A percentile compares a stretch with the other conserved stretches of the same genome.
Conservation (phyloP, 2,329 filamentous ascomycete genomes). For the Claviceps humidiphila region DNA sequence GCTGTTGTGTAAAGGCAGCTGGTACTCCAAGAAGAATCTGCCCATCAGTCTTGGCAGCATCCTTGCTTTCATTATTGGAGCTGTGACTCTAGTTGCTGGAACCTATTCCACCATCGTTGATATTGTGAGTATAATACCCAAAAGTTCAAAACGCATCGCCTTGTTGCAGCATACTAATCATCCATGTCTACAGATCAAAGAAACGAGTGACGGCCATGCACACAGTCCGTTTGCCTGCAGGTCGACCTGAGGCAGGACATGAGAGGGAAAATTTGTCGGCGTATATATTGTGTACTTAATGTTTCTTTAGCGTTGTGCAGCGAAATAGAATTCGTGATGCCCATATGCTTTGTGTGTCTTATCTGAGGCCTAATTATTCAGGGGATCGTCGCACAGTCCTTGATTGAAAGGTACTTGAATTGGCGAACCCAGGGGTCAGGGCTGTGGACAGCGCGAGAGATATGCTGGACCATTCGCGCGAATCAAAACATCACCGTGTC, state of each 20-base stretch:
- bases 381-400: background rate
- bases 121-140: slow-evolving; percentile 11
- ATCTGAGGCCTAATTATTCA: background rate
- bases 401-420: no score
- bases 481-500: no score
- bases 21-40: slow-evolving; percentile 15
- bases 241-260: background rate
- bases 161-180: background rate
- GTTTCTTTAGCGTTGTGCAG: background rate
- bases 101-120: slow-evolving; percentile 15
- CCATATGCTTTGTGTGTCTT: background rate
- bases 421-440: no score
- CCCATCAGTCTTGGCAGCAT: slow-evolving; percentile 5
- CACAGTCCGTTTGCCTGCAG: slow-evolving; percentile 11
- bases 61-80: slow-evolving; percentile 13
- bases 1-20: slow-evolving; percentile 17
- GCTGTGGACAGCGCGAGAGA: no score
- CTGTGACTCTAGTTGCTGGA: slow-evolving; percentile 13
- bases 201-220: slow-evolving; percentile 9
- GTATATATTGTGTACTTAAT: background rate
- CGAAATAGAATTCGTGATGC: background rate
- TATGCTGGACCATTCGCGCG: no score
- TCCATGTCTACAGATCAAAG: slow-evolving; percentile 8
- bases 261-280: background rate
- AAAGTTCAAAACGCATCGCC: background rate